A percentile compares a stretch with the other conserved stretches of the same genome.
phyloP scores from a whole-genome alignment of 257 asterid genomes.

The Datura wrightii region DNA sequence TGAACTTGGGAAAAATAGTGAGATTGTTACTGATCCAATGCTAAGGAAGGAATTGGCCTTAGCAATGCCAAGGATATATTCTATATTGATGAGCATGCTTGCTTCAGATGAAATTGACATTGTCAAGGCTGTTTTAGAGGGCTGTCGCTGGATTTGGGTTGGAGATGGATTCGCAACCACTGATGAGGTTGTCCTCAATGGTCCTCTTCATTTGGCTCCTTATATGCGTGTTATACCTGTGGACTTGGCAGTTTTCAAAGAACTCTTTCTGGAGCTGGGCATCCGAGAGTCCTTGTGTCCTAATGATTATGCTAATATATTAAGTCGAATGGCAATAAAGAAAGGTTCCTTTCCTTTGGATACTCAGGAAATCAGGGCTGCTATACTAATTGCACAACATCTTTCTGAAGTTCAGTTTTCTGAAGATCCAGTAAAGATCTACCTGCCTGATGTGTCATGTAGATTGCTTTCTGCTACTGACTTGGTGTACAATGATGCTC shows the following conservation, averaged over 20 bases:
- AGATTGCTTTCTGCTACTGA: slow-evolving; percentile 67
- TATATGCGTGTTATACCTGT: slow-evolving; percentile 89
- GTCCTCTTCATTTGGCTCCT: slow-evolving; percentile 96
- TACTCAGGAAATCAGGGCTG: slow-evolving; percentile 82
- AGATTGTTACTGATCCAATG: slow-evolving; percentile 69
- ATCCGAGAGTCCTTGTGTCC: slow-evolving; percentile 73
- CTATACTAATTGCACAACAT: slow-evolving; percentile 84
- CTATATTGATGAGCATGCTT: slow-evolving; percentile 69
- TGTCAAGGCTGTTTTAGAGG: slow-evolving; percentile 92
- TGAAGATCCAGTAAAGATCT: slow-evolving; percentile 63
- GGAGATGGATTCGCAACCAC: slow-evolving; percentile 96
- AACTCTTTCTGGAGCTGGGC: slow-evolving; percentile 85
- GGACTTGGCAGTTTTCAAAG: slow-evolving; percentile 91
- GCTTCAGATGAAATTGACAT: slow-evolving; percentile 90
- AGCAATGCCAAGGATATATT: slow-evolving; percentile 93
- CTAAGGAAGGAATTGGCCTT: slow-evolving; percentile 86
- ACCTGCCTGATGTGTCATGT: slow-evolving; percentile 87
- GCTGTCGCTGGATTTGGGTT: slow-evolving; percentile 97
- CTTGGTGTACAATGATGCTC: slow-evolving; percentile 92
- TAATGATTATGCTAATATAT: slow-evolving; percentile 82
- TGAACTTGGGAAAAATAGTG: slow-evolving; percentile 96
- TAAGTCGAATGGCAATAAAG: slow-evolving; percentile 70
- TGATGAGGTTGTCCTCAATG: slow-evolving; percentile 90
- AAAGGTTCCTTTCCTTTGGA: slow-evolving; percentile 76
- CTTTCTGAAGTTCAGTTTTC: slow-evolving; percentile 77